Conservation (phyloP, 352 stramenopile species). For the Pythium rhizo-oryzae region DNA sequence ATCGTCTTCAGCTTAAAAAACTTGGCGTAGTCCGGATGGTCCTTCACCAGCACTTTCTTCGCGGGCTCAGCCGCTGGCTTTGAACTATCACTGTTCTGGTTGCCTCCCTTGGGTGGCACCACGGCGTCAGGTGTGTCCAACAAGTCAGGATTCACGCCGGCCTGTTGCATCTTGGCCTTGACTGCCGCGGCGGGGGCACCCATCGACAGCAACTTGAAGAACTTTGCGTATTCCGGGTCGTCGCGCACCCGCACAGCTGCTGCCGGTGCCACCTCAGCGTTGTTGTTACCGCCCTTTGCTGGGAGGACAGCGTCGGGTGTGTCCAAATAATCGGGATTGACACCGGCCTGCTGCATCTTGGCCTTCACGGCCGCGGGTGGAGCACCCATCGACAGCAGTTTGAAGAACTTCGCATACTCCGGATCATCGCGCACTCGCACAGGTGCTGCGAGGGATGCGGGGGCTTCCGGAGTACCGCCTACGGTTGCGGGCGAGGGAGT, state of each 20-base stretch:
- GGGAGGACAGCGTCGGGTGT: constrained; percentile 57
- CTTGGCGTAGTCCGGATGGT: constrained; percentile 61
- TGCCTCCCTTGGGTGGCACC: no score
- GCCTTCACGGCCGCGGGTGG: constrained; percentile 55
- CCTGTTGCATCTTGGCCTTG: no score
- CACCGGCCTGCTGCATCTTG: constrained; percentile 69
- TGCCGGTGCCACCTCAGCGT: no score
- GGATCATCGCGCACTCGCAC: constrained; percentile 18
- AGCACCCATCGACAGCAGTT: constrained; percentile 65
- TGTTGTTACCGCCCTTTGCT: constrained; percentile 15
- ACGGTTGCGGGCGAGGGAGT: no score
- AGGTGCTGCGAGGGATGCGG: not conserved
- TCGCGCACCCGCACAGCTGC: no score
- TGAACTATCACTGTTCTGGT: constrained; percentile 24
- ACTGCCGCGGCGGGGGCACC: no score
- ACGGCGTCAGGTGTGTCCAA: no score
- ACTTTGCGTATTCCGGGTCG: no score
- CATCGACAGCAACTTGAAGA: no score
- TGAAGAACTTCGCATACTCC: constrained; percentile 58
- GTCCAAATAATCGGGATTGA: constrained; percentile 60
- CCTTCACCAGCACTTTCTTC: constrained; percentile 51
- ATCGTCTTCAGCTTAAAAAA: constrained; percentile 79
- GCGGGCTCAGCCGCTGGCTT: constrained; percentile 12
- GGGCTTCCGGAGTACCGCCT: not conserved
- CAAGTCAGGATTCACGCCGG: no score